Conservation (phyloP, 257 asterid genomes). For the Scutellaria minor region DNA sequence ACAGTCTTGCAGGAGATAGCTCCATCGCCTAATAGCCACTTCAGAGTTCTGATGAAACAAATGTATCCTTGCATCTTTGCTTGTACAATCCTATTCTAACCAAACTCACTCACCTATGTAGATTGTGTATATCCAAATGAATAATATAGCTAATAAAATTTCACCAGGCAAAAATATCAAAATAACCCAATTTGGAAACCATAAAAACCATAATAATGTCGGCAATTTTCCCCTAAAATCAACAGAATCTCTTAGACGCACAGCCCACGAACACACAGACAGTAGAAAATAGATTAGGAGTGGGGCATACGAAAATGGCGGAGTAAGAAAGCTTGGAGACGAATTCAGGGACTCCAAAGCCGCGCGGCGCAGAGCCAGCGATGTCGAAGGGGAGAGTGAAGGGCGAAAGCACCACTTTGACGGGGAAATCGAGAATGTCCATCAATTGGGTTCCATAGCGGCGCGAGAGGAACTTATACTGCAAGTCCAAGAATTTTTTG, state of each 20-base stretch:
- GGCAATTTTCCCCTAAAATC: constrained; percentile 7
- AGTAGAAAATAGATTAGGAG: neutral
- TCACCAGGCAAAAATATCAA: neutral
- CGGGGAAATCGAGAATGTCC: constrained; percentile 79
- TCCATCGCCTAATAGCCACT: neutral
- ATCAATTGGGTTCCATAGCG: constrained; percentile 71
- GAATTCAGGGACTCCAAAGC: constrained; percentile 93
- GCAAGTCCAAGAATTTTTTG: constrained; percentile 52
- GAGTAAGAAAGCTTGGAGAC: constrained; percentile 86
- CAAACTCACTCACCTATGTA: neutral
- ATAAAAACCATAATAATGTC: neutral
- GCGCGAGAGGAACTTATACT: constrained; percentile 56
- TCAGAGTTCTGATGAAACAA: neutral
- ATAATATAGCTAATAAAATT: neutral
- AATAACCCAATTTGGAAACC: neutral
- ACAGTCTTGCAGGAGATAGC: neutral
- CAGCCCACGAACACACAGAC: constrained; percentile 4
- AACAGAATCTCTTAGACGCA: constrained; percentile 7
- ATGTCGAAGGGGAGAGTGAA: constrained; percentile 86
- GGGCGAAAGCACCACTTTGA: constrained; percentile 75
- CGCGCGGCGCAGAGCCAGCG: constrained; percentile 99
- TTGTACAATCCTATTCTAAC: constrained; percentile 11
- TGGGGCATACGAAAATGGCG: constrained; percentile 70
- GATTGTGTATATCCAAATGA: neutral
- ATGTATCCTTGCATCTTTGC: neutral